These are phyloP conservation scores for Hippophae gyantsensis DNA, from an alignment of 306 rosid genomes.

Conservation along the genomic window DNA sequence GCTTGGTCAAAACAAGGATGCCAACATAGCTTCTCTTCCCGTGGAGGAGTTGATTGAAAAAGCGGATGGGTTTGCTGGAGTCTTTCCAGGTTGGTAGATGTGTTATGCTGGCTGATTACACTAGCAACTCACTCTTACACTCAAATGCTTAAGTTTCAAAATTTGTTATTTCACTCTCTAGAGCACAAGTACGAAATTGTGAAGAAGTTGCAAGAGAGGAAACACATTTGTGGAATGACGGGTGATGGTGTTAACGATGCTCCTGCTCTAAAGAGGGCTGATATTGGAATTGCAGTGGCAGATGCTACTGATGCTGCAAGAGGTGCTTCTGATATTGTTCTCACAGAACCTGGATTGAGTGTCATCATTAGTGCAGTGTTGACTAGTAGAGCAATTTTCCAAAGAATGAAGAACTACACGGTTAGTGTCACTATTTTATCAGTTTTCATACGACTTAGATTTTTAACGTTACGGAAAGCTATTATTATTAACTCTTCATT, in stretches of 20 bases:
- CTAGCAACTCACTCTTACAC: neutral
- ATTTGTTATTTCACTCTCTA: constrained; percentile 16
- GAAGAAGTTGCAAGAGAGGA: constrained; percentile 88
- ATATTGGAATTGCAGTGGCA: constrained; percentile 95
- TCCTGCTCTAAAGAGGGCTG: constrained; percentile 98
- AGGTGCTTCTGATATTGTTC: constrained; percentile 91
- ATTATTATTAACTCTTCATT: neutral
- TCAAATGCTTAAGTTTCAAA: constrained; percentile 5
- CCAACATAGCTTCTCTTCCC: constrained; percentile 73
- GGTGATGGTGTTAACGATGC: constrained; percentile 99
- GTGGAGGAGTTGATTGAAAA: constrained; percentile 92
- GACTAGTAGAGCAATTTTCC: constrained; percentile 92
- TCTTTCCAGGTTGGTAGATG: constrained; percentile 68
- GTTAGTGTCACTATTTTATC: constrained; percentile 33
- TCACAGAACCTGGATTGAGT: constrained; percentile 96
- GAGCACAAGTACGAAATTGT: constrained; percentile 98
- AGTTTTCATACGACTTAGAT: neutral
- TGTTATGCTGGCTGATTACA: neutral
- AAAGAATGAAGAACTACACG: constrained; percentile 98
- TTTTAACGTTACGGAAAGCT: constrained; percentile 5
- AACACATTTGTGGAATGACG: constrained; percentile 98
- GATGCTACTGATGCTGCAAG: constrained; percentile 99
- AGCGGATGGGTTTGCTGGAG: constrained; percentile 99
- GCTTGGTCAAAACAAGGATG: constrained; percentile 90
- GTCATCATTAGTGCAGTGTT: constrained; percentile 95